phyloP scores from a whole-genome alignment of 1,139 yeast genomes.

The Chernovozyma sophiae-reginae region DNA sequence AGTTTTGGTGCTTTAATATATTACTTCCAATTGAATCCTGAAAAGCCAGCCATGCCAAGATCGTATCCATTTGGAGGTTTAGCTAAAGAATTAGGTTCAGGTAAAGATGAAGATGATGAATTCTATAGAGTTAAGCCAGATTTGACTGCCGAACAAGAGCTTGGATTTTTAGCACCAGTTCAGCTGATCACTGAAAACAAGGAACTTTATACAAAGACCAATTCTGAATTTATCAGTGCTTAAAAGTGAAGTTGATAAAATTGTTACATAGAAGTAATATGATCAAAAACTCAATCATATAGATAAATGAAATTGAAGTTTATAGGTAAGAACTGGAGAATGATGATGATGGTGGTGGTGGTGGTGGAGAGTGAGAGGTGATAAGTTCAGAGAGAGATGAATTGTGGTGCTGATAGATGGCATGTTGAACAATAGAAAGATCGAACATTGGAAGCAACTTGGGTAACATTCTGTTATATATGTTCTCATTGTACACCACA shows the following conservation, averaged over 20 bases:
- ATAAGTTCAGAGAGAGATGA: no score
- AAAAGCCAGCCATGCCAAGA: conserved; percentile 73
- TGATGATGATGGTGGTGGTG: no score
- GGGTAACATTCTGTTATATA: no score
- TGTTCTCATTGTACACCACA: no score
- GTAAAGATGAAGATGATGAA: conserved; percentile 41
- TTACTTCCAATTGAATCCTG: conserved; percentile 62
- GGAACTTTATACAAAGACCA: conserved; percentile 31
- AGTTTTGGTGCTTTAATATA: conserved; percentile 53
- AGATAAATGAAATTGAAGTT: no score
- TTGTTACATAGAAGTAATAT: not conserved
- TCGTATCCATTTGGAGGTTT: conserved; percentile 73
- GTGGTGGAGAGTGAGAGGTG: no score
- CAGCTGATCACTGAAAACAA: conserved; percentile 24
- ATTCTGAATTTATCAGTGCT: conserved; percentile 35
- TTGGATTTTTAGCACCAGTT: conserved; percentile 36
- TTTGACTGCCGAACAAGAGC: conserved; percentile 34
- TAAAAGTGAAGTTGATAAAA: conserved; percentile 8
- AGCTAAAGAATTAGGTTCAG: conserved; percentile 69
- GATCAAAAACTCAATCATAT: not conserved
- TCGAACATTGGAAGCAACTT: no score
- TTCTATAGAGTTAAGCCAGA: conserved; percentile 45
- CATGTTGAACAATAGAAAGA: no score
- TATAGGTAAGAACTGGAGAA: no score
- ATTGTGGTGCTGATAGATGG: no score